phyloP scores from a whole-genome alignment of 768 basidiomycete species.

The Leucosporidium scottii region DNA sequence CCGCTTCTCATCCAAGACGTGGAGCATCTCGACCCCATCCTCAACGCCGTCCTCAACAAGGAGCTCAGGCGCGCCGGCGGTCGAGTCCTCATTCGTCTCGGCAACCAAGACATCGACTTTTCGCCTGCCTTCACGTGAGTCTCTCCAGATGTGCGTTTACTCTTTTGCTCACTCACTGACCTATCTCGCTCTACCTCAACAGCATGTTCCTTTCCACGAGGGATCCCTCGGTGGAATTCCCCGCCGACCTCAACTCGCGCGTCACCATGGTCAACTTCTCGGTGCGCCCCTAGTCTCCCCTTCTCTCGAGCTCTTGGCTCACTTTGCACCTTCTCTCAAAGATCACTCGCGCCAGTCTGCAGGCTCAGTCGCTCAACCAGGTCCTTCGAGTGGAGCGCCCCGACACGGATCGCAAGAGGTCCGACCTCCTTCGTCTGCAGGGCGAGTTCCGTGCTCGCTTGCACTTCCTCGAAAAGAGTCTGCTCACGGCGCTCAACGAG shows the following conservation, averaged over 20 bases:
- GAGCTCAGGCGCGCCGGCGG: slow-evolving; percentile 94
- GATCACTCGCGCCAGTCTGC: slow-evolving; percentile 96
- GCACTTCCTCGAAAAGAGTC: slow-evolving; percentile 81
- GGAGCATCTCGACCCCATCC: slow-evolving; percentile 91
- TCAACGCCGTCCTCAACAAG: slow-evolving; percentile 93
- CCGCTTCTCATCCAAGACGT: slow-evolving; percentile 96
- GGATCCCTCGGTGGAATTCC: slow-evolving; percentile 94
- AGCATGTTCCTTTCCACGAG: slow-evolving; percentile 92
- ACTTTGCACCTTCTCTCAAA: slow-evolving; percentile 94
- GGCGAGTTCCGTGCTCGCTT: slow-evolving; percentile 93
- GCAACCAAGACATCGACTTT: slow-evolving; percentile 97
- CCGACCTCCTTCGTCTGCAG: slow-evolving; percentile 95
- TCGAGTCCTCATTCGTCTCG: slow-evolving; percentile 90
- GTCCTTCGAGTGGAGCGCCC: slow-evolving; percentile 95
- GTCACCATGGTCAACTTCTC: slow-evolving; percentile 40
- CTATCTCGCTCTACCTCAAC: not conserved
- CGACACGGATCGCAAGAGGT: slow-evolving; percentile 88
- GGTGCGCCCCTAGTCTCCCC: not conserved
- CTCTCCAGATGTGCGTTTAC: not conserved
- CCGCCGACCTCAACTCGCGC: slow-evolving; percentile 96
- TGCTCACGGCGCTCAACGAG: slow-evolving; percentile 91
- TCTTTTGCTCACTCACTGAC: not conserved
- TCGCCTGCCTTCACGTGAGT: slow-evolving; percentile 84
- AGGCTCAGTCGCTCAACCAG: slow-evolving; percentile 95
- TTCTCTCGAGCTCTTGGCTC: slow-evolving; percentile 35